These are phyloP conservation scores for Kwoniella shivajii DNA, from an alignment of 1,284 basidiomycete genomes.

Conservation along the genomic window DNA sequence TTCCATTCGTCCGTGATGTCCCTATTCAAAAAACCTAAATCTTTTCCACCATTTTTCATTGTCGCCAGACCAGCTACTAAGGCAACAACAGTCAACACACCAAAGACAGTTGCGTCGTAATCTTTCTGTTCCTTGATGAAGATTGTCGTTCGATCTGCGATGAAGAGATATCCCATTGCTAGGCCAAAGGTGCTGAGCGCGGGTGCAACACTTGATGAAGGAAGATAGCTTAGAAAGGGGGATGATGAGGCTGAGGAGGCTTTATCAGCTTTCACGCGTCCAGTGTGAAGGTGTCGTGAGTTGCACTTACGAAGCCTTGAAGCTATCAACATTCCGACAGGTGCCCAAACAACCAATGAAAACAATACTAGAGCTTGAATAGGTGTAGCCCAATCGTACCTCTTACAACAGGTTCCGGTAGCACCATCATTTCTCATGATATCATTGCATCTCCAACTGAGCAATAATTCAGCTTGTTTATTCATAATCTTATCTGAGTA, in stretches of 20 bases:
- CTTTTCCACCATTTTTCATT: conserved; percentile 66
- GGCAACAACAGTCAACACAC: conserved; percentile 60
- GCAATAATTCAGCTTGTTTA: conserved; percentile 73
- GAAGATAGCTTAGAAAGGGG: conserved; percentile 53
- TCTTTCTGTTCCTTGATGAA: conserved; percentile 88
- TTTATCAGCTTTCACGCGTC: neutral
- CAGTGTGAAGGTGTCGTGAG: conserved; percentile 12
- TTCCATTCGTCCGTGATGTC: conserved; percentile 95
- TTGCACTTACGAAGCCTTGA: conserved; percentile 49
- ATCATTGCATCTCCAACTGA: conserved; percentile 82
- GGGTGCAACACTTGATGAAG: conserved; percentile 48
- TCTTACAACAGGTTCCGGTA: conserved; percentile 79
- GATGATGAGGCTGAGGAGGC: conserved; percentile 32
- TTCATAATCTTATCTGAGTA: conserved; percentile 67
- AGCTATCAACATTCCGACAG: conserved; percentile 57
- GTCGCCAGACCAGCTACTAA: conserved; percentile 66
- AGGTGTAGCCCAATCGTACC: conserved; percentile 68
- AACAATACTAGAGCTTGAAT: conserved; percentile 66
- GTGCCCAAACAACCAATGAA: conserved; percentile 62
- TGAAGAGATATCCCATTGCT: conserved; percentile 67
- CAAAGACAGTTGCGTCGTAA: conserved; percentile 70
- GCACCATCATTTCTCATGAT: conserved; percentile 67
- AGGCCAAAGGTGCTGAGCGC: conserved; percentile 66
- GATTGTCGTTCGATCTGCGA: conserved; percentile 76
- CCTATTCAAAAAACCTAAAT: conserved; percentile 81